Evolutionary conservation across 2,329 filamentous ascomycete species (phyloP).

Genomic region (Sporothrix pseudoabietina): DNA sequence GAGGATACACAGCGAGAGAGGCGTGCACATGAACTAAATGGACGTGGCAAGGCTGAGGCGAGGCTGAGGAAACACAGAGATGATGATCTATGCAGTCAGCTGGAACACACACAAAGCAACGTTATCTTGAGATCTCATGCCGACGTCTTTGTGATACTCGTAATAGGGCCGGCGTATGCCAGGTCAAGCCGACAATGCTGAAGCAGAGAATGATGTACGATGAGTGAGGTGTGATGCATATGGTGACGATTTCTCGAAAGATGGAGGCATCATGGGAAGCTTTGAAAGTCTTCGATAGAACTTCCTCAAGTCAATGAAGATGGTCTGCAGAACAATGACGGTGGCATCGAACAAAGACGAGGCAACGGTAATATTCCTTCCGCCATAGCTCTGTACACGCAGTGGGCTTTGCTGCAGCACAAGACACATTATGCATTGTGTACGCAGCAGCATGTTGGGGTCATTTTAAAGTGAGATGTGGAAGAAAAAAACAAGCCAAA

Average conservation of each 20-base stretch:
- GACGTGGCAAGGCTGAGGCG: constrained; percentile 21
- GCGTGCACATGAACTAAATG: constrained; percentile 1
- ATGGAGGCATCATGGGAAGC: neutral
- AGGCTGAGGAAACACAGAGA: constrained; percentile 2
- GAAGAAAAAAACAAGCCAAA: neutral
- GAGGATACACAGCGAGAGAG: neutral
- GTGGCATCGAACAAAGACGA: neutral
- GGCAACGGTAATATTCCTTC: neutral
- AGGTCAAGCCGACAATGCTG: neutral
- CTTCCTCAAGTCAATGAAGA: neutral
- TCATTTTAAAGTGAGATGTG: neutral
- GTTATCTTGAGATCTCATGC: neutral
- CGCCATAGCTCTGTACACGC: neutral
- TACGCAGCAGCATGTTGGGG: neutral
- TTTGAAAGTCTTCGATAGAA: too few relatives aligned
- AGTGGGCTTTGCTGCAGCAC: neutral
- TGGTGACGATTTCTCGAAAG: neutral
- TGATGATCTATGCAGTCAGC: neutral
- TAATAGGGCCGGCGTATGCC: neutral
- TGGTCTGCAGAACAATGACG: neutral
- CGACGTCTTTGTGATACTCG: neutral
- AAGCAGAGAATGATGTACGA: neutral
- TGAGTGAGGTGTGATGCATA: neutral
- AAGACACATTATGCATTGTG: neutral
- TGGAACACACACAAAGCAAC: neutral